Evolutionary conservation across 768 basidiomycete genomes (phyloP).

Genomic region (Tricholoma furcatifolium): DNA sequence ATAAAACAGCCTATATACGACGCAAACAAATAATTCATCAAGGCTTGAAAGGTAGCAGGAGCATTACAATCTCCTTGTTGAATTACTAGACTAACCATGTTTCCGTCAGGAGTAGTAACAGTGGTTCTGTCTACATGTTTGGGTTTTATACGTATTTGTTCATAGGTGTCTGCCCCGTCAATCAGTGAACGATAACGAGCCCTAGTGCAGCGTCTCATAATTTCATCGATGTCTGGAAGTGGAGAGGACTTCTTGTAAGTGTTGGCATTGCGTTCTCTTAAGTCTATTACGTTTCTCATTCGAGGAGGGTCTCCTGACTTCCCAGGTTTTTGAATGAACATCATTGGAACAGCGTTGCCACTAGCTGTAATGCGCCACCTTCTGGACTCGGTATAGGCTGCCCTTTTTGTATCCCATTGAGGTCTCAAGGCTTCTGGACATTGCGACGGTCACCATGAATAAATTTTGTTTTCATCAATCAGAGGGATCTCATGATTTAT

Average conservation of each 20-base stretch:
- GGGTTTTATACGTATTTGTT: not conserved
- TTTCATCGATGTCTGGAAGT: no score
- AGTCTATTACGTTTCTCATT: no score
- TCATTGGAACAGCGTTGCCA: no score
- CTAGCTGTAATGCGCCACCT: not conserved
- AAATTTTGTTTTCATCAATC: conserved; percentile 26
- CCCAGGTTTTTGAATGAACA: not conserved
- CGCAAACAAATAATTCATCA: conserved; percentile 5
- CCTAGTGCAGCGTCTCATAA: no score
- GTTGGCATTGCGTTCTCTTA: no score
- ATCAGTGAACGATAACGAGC: not conserved
- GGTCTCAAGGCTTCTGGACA: conserved; percentile 11
- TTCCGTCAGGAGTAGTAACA: conserved; percentile 8
- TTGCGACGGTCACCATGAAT: conserved; percentile 16
- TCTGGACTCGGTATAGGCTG: not conserved
- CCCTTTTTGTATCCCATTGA: conserved; percentile 7
- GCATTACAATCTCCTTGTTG: no score
- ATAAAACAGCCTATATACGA: not conserved
- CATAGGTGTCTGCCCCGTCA: not conserved
- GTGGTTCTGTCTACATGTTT: not conserved
- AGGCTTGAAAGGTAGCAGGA: not conserved
- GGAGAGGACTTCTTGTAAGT: no score
- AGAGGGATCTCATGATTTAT: no score
- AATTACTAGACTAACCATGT: no score
- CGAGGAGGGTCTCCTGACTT: conserved; percentile 2